Conservation (phyloP, 805 yeast species). For the Zygoascus bituminiphila region DNA sequence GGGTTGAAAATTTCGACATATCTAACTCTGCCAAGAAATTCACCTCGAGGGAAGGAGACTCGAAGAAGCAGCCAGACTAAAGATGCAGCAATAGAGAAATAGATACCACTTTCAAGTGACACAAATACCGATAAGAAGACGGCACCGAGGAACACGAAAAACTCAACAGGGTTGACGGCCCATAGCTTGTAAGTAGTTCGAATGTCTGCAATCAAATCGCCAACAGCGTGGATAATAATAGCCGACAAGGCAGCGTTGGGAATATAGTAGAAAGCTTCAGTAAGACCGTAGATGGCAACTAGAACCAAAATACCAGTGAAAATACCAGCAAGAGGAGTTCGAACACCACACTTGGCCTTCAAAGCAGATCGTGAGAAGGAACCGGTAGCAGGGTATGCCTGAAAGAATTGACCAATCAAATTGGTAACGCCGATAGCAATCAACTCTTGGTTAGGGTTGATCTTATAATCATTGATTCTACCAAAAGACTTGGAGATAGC, state of each 20-base stretch:
- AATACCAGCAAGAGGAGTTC: constrained; percentile 88
- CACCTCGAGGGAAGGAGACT: constrained; percentile 72
- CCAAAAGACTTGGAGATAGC: constrained; percentile 93
- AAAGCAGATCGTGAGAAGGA: constrained; percentile 92
- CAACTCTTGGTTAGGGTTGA: constrained; percentile 87
- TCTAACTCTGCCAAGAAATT: constrained; percentile 70
- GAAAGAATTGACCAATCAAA: constrained; percentile 83
- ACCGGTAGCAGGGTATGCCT: constrained; percentile 93
- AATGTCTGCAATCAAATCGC: constrained; percentile 64
- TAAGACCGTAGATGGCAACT: constrained; percentile 76
- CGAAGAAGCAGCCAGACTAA: constrained; percentile 65
- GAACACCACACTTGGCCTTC: constrained; percentile 90
- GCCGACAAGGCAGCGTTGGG: constrained; percentile 86
- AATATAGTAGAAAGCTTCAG: constrained; percentile 77
- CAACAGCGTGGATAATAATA: constrained; percentile 86
- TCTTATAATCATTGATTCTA: constrained; percentile 81
- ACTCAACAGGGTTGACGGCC: constrained; percentile 66
- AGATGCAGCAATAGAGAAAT: constrained; percentile 83
- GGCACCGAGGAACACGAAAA: constrained; percentile 61
- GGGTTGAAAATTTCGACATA: constrained; percentile 69
- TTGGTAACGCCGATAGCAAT: constrained; percentile 91
- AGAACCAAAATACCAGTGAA: constrained; percentile 85
- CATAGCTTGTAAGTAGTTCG: constrained; percentile 47
- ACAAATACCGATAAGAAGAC: constrained; percentile 69
- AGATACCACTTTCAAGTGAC: constrained; percentile 80